These are phyloP conservation scores for Termitomyces sp. DNA, from an alignment of 768 basidiomycete genomes.

Conservation along the genomic window DNA sequence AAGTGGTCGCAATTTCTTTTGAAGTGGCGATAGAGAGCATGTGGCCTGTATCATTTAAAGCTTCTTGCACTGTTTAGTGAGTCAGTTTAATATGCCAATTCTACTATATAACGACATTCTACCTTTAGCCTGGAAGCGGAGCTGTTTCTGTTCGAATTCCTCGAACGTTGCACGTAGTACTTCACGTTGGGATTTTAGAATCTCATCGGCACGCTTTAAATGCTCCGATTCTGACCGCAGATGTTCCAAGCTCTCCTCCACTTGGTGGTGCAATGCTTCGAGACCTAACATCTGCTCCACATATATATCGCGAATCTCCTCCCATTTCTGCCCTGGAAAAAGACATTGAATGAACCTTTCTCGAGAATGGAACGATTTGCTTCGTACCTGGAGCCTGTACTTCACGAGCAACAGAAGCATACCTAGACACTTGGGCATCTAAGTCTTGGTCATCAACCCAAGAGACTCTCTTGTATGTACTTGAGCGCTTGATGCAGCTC, in stretches of 20 bases:
- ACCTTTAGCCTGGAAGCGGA: conserved; percentile 39
- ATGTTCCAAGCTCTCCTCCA: conserved; percentile 37
- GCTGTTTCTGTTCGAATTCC: conserved; percentile 36
- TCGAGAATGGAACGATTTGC: neutral
- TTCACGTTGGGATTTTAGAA: conserved; percentile 33
- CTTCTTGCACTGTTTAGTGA: conserved; percentile 31
- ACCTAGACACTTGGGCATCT: conserved; percentile 48
- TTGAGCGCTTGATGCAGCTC: conserved; percentile 60
- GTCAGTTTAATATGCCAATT: neutral
- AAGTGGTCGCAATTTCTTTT: conserved; percentile 5
- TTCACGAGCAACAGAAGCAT: conserved; percentile 31
- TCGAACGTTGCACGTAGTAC: conserved; percentile 33
- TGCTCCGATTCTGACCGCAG: conserved; percentile 39
- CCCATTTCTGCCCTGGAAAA: conserved; percentile 51
- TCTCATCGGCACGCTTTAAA: conserved; percentile 35
- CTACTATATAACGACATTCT: neutral
- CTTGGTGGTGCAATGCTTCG: conserved; percentile 48
- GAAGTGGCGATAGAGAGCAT: conserved; percentile 24
- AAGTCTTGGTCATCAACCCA: conserved; percentile 71
- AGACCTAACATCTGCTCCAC: conserved; percentile 58
- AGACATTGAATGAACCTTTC: conserved; percentile 1
- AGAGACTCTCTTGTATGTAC: conserved; percentile 58
- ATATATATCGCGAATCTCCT: conserved; percentile 48
- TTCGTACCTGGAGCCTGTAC: conserved; percentile 29
- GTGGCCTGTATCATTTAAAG: conserved; percentile 33